phyloP scores from a whole-genome alignment of 441 rosid genomes.

The Populus hybrid region DNA sequence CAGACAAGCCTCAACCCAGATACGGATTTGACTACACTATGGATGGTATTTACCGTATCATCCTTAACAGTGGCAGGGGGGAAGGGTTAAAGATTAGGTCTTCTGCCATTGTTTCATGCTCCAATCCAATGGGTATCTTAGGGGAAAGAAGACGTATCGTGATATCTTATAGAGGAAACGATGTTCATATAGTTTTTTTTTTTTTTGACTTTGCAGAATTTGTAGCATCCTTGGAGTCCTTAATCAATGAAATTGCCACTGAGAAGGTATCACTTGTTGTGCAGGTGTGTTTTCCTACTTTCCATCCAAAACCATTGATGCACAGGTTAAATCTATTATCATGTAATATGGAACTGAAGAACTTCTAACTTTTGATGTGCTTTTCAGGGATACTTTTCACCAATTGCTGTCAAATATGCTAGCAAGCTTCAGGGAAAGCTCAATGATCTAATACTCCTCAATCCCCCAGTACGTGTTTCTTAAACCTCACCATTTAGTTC shows the following conservation, averaged over 20 bases:
- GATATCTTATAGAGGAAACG: too few species aligned
- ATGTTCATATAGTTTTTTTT: neutral
- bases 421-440: slow-evolving; percentile 63
- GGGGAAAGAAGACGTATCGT: neutral
- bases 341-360: slow-evolving; percentile 1
- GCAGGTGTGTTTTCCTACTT: slow-evolving; percentile 44
- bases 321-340: neutral
- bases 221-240: slow-evolving; percentile 68
- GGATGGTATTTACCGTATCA: slow-evolving; percentile 45
- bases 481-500: slow-evolving; percentile 9
- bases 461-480: slow-evolving; percentile 67
- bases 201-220: slow-evolving; percentile 49
- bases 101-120: neutral
- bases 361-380: slow-evolving; percentile 16
- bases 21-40: slow-evolving; percentile 85
- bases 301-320: neutral
- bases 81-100: neutral
- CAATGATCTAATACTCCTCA: slow-evolving; percentile 67
- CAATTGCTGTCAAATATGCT: slow-evolving; percentile 69
- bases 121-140: neutral
- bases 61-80: slow-evolving; percentile 3
- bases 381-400: slow-evolving; percentile 75
- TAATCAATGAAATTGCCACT: slow-evolving; percentile 46
- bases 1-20: slow-evolving; percentile 90
- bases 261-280: slow-evolving; percentile 72